Conservation (phyloP, 495 filamentous ascomycete genomes). For the Cryomyces minteri region DNA sequence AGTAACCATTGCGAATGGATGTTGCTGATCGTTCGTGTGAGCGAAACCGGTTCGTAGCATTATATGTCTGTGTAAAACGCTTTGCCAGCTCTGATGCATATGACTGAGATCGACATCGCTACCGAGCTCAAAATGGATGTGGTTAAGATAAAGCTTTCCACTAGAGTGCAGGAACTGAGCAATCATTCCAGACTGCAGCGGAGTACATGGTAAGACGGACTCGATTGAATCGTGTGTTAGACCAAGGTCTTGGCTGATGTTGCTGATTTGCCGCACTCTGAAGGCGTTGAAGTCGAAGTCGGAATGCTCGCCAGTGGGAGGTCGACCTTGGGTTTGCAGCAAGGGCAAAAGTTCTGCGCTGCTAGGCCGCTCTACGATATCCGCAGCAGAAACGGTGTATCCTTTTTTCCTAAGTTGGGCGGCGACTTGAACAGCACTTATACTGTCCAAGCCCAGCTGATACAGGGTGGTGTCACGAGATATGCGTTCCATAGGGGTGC, state of each 20-base stretch:
- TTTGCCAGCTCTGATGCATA: slow-evolving; percentile 14
- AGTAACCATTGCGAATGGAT: slow-evolving; percentile 49
- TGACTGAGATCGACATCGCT: background rate
- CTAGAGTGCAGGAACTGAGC: slow-evolving; percentile 36
- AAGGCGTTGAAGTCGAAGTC: slow-evolving; percentile 20
- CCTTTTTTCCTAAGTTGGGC: slow-evolving; percentile 13
- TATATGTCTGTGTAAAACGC: slow-evolving; percentile 11
- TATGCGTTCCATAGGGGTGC: slow-evolving; percentile 7
- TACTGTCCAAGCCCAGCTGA: slow-evolving; percentile 24
- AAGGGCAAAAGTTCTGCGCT: slow-evolving; percentile 25
- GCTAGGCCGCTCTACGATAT: slow-evolving; percentile 47
- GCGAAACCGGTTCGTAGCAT: slow-evolving; percentile 23
- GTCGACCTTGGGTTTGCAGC: slow-evolving; percentile 3
- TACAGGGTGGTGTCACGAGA: slow-evolving; percentile 18
- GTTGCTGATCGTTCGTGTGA: slow-evolving; percentile 12
- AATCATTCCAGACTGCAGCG: slow-evolving; percentile 44
- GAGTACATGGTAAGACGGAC: slow-evolving; percentile 41
- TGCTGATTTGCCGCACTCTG: slow-evolving; percentile 20
- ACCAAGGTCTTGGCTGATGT: slow-evolving; percentile 3
- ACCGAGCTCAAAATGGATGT: slow-evolving; percentile 26
- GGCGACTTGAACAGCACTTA: slow-evolving; percentile 25
- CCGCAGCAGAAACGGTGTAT: slow-evolving; percentile 33
- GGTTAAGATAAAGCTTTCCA: slow-evolving; percentile 44
- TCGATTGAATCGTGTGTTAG: slow-evolving; percentile 16
- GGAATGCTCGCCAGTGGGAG: background rate